Percentiles rank a stretch among this genome's conserved stretches.
Conservation (phyloP, 75 land plant genomes). For the Picea glauca region DNA sequence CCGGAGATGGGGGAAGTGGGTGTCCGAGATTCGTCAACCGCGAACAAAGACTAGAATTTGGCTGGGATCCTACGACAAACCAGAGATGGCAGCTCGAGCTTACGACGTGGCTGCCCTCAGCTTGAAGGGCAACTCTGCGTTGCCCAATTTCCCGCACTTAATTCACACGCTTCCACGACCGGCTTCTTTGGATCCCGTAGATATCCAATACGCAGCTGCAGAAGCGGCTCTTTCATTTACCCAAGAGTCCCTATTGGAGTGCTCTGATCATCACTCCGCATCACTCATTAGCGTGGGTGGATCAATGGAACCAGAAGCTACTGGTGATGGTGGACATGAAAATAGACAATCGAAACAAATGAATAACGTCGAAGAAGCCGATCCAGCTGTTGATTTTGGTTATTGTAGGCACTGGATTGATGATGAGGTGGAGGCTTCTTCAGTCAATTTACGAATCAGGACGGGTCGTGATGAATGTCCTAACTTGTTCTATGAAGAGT, state of each 20-base stretch:
- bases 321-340: too few relatives aligned
- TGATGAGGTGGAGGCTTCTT: too few relatives aligned
- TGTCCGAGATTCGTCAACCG: constrained; percentile 42
- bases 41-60: constrained; percentile 33
- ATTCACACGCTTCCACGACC: constrained; percentile 15
- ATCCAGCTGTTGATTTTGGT: too few relatives aligned
- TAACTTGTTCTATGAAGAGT: background rate
- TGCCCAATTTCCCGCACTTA: constrained; percentile 33
- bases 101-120: constrained; percentile 39
- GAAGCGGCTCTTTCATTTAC: constrained; percentile 6
- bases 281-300: too few relatives aligned
- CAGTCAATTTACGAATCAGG: background rate
- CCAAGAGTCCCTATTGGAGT: too few relatives aligned
- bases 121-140: constrained; percentile 23
- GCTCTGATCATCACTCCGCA: too few relatives aligned
- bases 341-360: too few relatives aligned
- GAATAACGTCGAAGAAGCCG: too few relatives aligned
- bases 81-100: constrained; percentile 47
- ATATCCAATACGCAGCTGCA: constrained; percentile 30
- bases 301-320: too few relatives aligned
- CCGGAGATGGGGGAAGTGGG: constrained; percentile 46
- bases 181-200: constrained; percentile 8
- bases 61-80: constrained; percentile 36
- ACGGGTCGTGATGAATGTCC: background rate
- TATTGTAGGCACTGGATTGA: too few relatives aligned